Evolutionary conservation across 495 filamentous ascomycete genomes (phyloP), one percentile per base, ranked within the genome.

Genomic region (Trichoderma erinaceum): DNA sequence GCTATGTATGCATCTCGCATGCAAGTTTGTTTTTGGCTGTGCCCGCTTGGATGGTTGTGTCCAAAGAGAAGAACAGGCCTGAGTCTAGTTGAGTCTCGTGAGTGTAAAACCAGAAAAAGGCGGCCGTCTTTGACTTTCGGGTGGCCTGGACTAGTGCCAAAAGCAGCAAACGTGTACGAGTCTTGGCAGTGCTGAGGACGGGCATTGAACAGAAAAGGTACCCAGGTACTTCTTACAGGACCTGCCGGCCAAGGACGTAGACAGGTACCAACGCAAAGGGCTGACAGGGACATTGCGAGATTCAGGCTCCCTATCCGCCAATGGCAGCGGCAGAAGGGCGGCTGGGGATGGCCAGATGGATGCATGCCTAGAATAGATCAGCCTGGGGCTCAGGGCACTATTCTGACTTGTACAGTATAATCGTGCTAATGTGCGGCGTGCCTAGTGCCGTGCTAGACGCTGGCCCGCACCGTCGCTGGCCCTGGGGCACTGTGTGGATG

Each of bases 201-300:
- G 12, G 18, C 41, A 44, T 16, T 44, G 10, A 44, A 12, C 41
- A 16, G 41, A 11, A 1, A 1, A 11, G 10, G 41, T 44, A 7
- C 41, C 41, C 15, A 12, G 15, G 43, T 16, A 46, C 43, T 16
- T 46, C 13, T 46, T 16, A 46, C 16, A 21, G 48, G 48, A 52
- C 18, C 18, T 10, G 16, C 44, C 44, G 15, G 13, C 44, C 44
- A 48, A 48, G 44, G 1, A 48, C 44, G 15, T 2, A 6, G 13
- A 48, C 44, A 16, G n/a, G 44, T n/a, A 48, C n/a, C 44, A 48
- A 48, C 35, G 44, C 13, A 48, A 48, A 61, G 56, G 56, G 56
- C 56, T 61, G 56, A 52, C 56, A 61, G 25, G 56, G 56, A 52
- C 56, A 32, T 27, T 29, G 27, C 27, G 16, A 61, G 23, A 61